These are phyloP conservation scores for Mortierella sp. DNA, from an alignment of 371 early-diverging fungal species.

Conservation along the genomic window DNA sequence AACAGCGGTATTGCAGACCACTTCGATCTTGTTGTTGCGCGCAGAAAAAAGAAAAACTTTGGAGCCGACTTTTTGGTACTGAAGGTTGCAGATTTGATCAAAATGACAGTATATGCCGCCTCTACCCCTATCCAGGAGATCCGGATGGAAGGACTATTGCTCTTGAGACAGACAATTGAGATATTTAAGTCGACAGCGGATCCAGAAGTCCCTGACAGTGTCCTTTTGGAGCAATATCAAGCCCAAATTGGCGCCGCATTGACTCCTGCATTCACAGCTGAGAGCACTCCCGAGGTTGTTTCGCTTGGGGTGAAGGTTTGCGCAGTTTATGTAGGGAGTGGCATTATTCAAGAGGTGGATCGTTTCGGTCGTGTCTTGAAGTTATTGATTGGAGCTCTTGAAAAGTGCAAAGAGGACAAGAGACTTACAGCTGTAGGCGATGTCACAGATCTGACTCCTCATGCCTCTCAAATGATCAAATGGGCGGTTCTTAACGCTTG, in stretches of 20 bases:
- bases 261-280: conserved; percentile 86
- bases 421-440: conserved; percentile 69
- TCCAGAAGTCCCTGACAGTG: conserved; percentile 86
- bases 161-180: conserved; percentile 81
- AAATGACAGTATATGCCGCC: conserved; percentile 88
- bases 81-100: conserved; percentile 84
- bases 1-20: conserved; percentile 74
- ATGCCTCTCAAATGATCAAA: conserved; percentile 85
- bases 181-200: conserved; percentile 76
- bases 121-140: conserved; percentile 86
- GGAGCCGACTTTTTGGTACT: conserved; percentile 82
- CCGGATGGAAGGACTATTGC: conserved; percentile 79
- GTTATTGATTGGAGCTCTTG: conserved; percentile 77
- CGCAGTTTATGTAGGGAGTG: conserved; percentile 87
- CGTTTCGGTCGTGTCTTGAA: conserved; percentile 82
- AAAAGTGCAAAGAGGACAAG: conserved; percentile 75
- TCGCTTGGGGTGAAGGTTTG: conserved; percentile 87
- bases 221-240: conserved; percentile 89
- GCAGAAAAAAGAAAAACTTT: conserved; percentile 67
- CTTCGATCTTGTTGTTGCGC: conserved; percentile 76
- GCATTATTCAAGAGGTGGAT: conserved; percentile 83
- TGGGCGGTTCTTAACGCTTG: conserved; percentile 85
- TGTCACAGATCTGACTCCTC: conserved; percentile 70
- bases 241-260: conserved; percentile 91
- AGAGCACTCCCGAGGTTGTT: conserved; percentile 83